Evolutionary conservation across 306 rosid genomes (phyloP).

Genomic region (Benincasa hispida): DNA sequence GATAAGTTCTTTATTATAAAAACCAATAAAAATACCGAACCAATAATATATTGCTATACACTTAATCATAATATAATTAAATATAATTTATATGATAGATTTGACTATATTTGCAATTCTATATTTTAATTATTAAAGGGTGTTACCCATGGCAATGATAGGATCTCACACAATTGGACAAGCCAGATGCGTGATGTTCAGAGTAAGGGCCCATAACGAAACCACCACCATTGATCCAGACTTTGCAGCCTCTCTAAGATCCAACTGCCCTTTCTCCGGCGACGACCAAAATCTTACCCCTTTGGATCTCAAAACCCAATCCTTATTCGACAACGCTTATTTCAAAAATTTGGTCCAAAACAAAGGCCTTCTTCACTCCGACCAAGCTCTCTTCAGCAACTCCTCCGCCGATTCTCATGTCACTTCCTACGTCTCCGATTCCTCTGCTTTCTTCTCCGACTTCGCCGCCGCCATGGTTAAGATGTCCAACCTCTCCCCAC

Average conservation of each 20-base stretch:
- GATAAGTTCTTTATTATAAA: too few species aligned
- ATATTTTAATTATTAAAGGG: too few species aligned
- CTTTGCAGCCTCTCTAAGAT: conserved; percentile 8
- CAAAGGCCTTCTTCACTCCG: conserved; percentile 12
- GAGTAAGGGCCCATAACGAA: conserved; percentile 21
- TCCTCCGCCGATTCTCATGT: conserved; percentile 20
- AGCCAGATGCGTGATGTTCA: conserved; percentile 15
- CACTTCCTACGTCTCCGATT: conserved; percentile 1
- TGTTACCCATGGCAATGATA: too few species aligned
- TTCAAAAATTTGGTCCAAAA: conserved; percentile 11
- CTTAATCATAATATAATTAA: too few species aligned
- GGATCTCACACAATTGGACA: conserved; percentile 28
- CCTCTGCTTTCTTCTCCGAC: conserved; percentile 17
- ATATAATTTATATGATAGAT: too few species aligned
- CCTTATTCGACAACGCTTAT: conserved; percentile 4
- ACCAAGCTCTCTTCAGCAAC: conserved; percentile 24
- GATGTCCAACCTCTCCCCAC: conserved; percentile 9
- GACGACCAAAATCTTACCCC: conserved; percentile 13
- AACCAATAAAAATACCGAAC: too few species aligned
- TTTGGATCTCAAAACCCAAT: neutral
- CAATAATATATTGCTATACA: too few species aligned
- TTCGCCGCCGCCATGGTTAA: conserved; percentile 31
- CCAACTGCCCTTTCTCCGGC: conserved; percentile 16
- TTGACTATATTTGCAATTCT: too few species aligned
- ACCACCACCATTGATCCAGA: conserved; percentile 18